A percentile compares a stretch with the other conserved stretches of the same genome.
phyloP scores from a whole-genome alignment of 1,284 basidiomycete species.

The Trametes polyzona region DNA sequence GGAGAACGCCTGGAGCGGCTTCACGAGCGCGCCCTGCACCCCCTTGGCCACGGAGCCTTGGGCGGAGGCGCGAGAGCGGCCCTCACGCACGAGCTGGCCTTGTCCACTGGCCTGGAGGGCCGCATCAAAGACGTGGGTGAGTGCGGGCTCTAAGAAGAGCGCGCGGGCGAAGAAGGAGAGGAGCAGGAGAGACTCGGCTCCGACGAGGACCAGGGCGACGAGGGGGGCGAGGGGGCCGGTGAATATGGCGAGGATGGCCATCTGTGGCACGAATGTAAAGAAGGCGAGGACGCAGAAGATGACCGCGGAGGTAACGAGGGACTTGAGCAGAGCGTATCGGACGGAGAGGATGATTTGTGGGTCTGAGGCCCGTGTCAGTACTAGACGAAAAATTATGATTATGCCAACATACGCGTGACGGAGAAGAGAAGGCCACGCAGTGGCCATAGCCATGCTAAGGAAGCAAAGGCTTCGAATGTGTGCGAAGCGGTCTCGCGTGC shows the following conservation, averaged over 20 bases:
- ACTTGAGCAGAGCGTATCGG: slow-evolving; percentile 44
- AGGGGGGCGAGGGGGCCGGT: slow-evolving; percentile 59
- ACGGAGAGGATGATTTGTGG: slow-evolving; percentile 41
- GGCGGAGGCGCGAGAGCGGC: slow-evolving; percentile 29
- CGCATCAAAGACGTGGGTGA: slow-evolving; percentile 51
- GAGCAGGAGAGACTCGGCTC: slow-evolving; percentile 42
- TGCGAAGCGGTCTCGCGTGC: slow-evolving; percentile 21
- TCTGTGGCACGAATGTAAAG: slow-evolving; percentile 73
- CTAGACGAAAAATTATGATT: background rate
- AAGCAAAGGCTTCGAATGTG: slow-evolving; percentile 28
- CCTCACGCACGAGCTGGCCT: slow-evolving; percentile 40
- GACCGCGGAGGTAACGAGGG: slow-evolving; percentile 42
- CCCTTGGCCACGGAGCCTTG: slow-evolving; percentile 26
- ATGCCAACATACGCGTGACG: slow-evolving; percentile 26
- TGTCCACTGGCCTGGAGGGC: slow-evolving; percentile 42
- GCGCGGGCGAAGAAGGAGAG: slow-evolving; percentile 50
- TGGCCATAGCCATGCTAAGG: slow-evolving; percentile 39
- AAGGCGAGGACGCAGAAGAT: slow-evolving; percentile 57
- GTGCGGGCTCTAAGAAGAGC: slow-evolving; percentile 51
- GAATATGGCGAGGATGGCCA: slow-evolving; percentile 64
- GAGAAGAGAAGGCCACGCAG: slow-evolving; percentile 34
- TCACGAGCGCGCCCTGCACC: slow-evolving; percentile 40
- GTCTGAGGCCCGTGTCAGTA: slow-evolving; percentile 21
- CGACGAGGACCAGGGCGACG: slow-evolving; percentile 40
- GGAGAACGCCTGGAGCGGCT: slow-evolving; percentile 41